Conservation (phyloP, 2,329 filamentous ascomycete species). For the Aspergillus tamarii region DNA sequence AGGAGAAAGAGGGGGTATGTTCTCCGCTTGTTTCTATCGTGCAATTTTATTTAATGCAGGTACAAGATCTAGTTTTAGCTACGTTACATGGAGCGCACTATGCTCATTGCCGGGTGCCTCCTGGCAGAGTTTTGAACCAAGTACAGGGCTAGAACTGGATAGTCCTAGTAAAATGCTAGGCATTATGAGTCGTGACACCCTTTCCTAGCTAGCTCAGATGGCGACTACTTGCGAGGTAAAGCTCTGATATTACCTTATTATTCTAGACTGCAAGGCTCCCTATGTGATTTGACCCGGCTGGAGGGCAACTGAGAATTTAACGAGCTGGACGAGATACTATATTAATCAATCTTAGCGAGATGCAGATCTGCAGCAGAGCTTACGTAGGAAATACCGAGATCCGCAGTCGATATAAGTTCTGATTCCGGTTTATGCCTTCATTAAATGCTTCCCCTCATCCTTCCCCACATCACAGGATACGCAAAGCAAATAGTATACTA, state of each 20-base stretch:
- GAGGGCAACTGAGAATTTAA: too few species aligned
- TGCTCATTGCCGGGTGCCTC: not conserved
- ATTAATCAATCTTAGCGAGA: too few species aligned
- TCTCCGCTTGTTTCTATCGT: too few species aligned
- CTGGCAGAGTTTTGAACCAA: rapidly evolving
- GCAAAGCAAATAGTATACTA: not conserved
- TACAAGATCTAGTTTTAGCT: not conserved
- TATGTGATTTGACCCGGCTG: too few species aligned
- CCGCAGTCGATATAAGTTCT: not conserved
- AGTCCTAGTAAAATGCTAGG: not conserved
- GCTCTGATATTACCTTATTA: too few species aligned
- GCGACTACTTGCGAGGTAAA: too few species aligned
- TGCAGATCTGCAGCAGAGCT: too few species aligned
- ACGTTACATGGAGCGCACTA: rapidly evolving
- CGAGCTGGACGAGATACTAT: too few species aligned
- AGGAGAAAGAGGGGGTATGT: too few species aligned
- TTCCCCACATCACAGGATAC: not conserved
- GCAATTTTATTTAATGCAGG: too few species aligned
- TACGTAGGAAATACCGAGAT: not conserved
- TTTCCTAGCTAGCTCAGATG: too few species aligned
- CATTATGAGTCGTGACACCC: not conserved
- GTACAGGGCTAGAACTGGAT: not conserved
- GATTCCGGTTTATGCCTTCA: not conserved
- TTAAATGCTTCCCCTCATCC: not conserved
- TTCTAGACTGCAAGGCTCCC: rapidly evolving